phyloP scores from a whole-genome alignment of 106 monocot species.

The Apostasia shenzhenica region DNA sequence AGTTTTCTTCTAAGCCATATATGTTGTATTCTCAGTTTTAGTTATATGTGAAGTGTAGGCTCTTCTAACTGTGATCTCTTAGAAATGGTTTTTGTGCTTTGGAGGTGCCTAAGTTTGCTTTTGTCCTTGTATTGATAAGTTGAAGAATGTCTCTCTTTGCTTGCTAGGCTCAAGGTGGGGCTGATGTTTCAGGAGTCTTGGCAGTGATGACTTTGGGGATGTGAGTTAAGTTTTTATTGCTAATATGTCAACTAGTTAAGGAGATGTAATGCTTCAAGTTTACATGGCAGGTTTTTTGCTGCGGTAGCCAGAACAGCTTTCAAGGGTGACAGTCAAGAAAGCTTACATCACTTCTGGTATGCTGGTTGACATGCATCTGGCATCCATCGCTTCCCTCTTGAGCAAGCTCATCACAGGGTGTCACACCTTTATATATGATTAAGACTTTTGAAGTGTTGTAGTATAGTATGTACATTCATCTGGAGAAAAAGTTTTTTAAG shows the following conservation, averaged over 20 bases:
- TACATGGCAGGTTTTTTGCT: slow-evolving; percentile 74
- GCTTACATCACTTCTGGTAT: slow-evolving; percentile 98
- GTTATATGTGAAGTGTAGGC: too few species aligned
- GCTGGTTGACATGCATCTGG: background rate
- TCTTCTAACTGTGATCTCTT: too few species aligned
- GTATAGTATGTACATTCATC: too few species aligned
- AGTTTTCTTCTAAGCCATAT: too few species aligned
- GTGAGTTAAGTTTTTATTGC: slow-evolving; percentile 48
- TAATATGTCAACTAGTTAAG: background rate
- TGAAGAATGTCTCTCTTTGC: background rate
- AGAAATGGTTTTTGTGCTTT: background rate
- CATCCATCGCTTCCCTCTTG: background rate
- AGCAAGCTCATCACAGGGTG: too few species aligned
- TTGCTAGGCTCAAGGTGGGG: slow-evolving; percentile 76
- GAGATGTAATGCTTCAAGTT: slow-evolving; percentile 2
- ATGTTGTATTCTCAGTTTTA: too few species aligned
- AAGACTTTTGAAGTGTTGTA: too few species aligned
- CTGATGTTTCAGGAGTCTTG: slow-evolving; percentile 87
- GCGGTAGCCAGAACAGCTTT: slow-evolving; percentile 95
- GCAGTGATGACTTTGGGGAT: slow-evolving; percentile 98
- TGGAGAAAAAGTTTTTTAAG: too few species aligned
- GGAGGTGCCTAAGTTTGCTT: background rate
- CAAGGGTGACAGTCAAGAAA: slow-evolving; percentile 91
- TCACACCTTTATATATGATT: too few species aligned
- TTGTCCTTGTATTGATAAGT: background rate